A percentile compares a stretch with the other conserved stretches of the same genome.
These are phyloP conservation scores for Colletotrichum sp. DNA, from an alignment of 2,329 filamentous ascomycete species.

Conservation along the genomic window DNA sequence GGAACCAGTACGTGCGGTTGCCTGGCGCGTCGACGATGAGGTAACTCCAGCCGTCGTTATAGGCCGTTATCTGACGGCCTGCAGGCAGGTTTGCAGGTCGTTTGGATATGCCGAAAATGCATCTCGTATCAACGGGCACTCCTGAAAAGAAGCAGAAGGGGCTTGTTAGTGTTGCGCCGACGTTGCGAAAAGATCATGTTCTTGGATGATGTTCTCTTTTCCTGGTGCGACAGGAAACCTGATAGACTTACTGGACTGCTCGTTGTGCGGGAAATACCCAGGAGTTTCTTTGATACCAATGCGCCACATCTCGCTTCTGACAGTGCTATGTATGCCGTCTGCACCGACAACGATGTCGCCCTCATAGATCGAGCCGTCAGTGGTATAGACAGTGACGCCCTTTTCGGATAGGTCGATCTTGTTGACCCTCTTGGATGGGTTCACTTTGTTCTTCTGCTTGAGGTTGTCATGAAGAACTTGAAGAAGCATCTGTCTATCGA, in stretches of 20 bases:
- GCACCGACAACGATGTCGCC: constrained; percentile 43
- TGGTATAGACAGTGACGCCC: constrained; percentile 31
- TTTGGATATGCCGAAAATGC: constrained; percentile 43
- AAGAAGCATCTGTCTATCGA: constrained; percentile 41
- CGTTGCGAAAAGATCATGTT: accelerated
- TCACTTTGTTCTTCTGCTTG: constrained; percentile 28
- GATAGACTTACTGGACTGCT: constrained; percentile 17
- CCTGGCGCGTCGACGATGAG: constrained; percentile 35
- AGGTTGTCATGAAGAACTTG: constrained; percentile 38
- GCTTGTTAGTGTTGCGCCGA: accelerated
- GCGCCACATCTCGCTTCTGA: constrained; percentile 35
- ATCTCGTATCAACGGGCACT: constrained; percentile 22
- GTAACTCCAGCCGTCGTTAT: constrained; percentile 26
- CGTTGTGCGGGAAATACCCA: constrained; percentile 25
- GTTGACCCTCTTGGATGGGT: constrained; percentile 14
- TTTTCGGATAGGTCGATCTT: constrained; percentile 8
- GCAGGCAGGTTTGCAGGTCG: background rate
- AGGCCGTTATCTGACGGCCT: background rate
- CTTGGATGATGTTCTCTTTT: accelerated
- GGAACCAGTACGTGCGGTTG: constrained; percentile 39
- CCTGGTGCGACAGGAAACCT: too few relatives aligned
- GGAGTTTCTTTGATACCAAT: constrained; percentile 25
- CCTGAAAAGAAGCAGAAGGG: background rate
- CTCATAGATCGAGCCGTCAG: constrained; percentile 31
- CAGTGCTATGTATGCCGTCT: constrained; percentile 45